Evolutionary conservation across 352 stramenopile genomes (phyloP).

Genomic region (Pythium chondricola): DNA sequence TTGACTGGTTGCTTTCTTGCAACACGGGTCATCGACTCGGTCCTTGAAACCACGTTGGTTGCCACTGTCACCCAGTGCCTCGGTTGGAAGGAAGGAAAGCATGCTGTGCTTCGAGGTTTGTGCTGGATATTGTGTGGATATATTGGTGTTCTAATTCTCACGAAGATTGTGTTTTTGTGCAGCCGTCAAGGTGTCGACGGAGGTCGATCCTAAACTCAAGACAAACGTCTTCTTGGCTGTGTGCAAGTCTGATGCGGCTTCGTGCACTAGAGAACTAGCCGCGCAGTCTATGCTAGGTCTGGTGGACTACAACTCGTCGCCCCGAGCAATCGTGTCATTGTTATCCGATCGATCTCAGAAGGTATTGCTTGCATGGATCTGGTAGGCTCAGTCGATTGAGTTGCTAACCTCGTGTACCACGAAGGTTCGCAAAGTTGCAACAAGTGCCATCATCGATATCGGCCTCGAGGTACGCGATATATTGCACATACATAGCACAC

Average conservation of each 20-base stretch:
- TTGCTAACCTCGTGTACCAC: neutral
- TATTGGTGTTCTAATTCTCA: too few species aligned
- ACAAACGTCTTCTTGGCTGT: conserved; percentile 2
- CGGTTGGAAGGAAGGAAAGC: too few species aligned
- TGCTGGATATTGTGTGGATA: too few species aligned
- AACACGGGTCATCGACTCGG: too few species aligned
- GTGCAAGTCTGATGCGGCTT: conserved; percentile 1
- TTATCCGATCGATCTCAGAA: conserved; percentile 10
- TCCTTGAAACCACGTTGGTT: too few species aligned
- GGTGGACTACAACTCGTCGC: neutral
- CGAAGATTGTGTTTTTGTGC: too few species aligned
- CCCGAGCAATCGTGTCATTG: neutral
- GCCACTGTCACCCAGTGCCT: too few species aligned
- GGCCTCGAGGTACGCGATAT: conserved; percentile 8
- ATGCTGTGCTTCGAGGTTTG: too few species aligned
- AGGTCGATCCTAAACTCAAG: conserved; percentile 9
- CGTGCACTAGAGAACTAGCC: conserved; percentile 5
- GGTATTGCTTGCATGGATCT: too few species aligned
- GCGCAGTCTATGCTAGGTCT: conserved; percentile 1
- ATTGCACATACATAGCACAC: too few species aligned
- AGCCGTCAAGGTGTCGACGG: conserved; percentile 6
- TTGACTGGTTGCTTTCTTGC: neutral
- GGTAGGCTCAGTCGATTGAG: neutral
- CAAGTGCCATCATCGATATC: conserved; percentile 8
- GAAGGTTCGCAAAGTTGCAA: conserved; percentile 10